Conservation (phyloP, 345 rosid species). For the Excoecaria agallocha region DNA sequence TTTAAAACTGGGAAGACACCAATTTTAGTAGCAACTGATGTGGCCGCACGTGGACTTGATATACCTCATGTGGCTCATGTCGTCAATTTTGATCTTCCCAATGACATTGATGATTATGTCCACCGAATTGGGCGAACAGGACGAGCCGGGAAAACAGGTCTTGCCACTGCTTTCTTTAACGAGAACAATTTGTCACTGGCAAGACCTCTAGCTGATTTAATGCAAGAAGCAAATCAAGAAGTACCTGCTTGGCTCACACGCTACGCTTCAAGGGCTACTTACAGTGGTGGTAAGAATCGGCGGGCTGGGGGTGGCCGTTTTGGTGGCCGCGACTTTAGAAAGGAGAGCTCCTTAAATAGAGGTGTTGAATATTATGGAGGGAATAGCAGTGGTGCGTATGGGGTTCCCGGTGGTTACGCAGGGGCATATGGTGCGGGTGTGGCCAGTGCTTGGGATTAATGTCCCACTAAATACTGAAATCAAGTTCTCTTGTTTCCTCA, state of each 20-base stretch:
- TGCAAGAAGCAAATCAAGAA: conserved; percentile 37
- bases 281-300: conserved; percentile 24
- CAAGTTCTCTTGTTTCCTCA: conserved; percentile 10
- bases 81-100: conserved; percentile 94
- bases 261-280: conserved; percentile 21
- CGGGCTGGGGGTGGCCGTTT: conserved; percentile 26
- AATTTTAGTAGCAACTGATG: conserved; percentile 95
- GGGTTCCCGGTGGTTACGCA: conserved; percentile 15
- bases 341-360: conserved; percentile 19
- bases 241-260: conserved; percentile 35
- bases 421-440: conserved; percentile 27
- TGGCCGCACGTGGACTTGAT: conserved; percentile 95
- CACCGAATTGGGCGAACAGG: conserved; percentile 98
- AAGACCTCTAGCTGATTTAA: conserved; percentile 26
- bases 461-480: background rate
- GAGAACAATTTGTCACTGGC: conserved; percentile 29
- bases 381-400: conserved; percentile 18
- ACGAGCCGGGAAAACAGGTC: conserved; percentile 89
- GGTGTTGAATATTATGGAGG: conserved; percentile 26
- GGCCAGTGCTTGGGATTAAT: conserved; percentile 35
- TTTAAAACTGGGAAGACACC: conserved; percentile 93
- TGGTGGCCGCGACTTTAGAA: conserved; percentile 32
- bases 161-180: conserved; percentile 51
- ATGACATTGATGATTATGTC: conserved; percentile 95
- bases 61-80: conserved; percentile 96